Conservation (phyloP, 805 yeast species). For the Cyberlindnera misumaiensis region DNA sequence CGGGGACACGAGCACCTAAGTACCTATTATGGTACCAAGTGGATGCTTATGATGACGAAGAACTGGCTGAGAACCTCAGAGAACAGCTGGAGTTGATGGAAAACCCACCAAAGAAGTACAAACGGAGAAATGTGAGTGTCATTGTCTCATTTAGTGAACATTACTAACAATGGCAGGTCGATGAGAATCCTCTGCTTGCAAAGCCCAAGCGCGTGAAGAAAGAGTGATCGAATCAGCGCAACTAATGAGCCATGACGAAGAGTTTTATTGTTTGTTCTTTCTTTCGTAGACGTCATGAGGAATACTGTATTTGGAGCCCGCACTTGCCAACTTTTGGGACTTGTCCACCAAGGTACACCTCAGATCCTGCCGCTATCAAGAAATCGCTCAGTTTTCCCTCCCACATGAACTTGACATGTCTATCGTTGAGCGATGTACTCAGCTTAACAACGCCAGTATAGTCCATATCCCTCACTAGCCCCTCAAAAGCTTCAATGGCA, state of each 20-base stretch:
- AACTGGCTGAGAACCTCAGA: conserved; percentile 57
- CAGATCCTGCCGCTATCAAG: conserved; percentile 67
- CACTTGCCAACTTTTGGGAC: conserved; percentile 43
- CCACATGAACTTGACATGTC: conserved; percentile 65
- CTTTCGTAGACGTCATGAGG: conserved; percentile 31
- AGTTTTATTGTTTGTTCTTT: too few species aligned
- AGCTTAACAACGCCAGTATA: conserved; percentile 69
- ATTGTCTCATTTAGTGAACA: not conserved
- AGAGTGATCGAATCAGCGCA: not conserved
- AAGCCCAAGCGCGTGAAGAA: conserved; percentile 12
- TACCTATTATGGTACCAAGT: conserved; percentile 79
- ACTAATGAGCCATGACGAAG: not conserved
- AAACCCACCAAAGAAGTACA: conserved; percentile 32
- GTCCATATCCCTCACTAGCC: conserved; percentile 42
- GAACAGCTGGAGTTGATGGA: conserved; percentile 50
- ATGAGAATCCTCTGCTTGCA: conserved; percentile 10
- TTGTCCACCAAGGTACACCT: conserved; percentile 36
- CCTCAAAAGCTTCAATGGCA: conserved; percentile 46
- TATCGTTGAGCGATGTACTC: conserved; percentile 61
- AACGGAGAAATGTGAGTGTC: conserved; percentile 19
- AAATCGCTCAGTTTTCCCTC: conserved; percentile 83
- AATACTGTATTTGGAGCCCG: conserved; percentile 59
- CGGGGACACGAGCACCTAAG: conserved; percentile 54
- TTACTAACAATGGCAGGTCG: conserved; percentile 7
- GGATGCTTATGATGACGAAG: conserved; percentile 67